These are phyloP conservation scores for Seminavis robusta DNA, from an alignment of 108 stramenopile species.

Conservation along the genomic window DNA sequence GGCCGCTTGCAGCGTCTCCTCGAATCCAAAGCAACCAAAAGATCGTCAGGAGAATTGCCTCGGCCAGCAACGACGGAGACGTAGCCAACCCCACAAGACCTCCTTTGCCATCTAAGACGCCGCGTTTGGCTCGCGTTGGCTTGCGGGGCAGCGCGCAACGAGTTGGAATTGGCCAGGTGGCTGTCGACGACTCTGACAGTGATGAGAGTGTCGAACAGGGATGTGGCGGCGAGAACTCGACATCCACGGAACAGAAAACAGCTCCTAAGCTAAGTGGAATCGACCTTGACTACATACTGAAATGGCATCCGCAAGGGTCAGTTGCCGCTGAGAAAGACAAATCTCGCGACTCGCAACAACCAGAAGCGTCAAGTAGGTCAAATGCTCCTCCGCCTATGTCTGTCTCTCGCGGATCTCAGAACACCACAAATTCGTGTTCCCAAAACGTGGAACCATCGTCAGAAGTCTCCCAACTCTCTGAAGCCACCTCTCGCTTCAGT, in stretches of 20 bases:
- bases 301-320: conserved; percentile 2
- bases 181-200: neutral
- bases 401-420: neutral
- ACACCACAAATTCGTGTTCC: neutral
- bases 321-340: neutral
- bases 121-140: neutral
- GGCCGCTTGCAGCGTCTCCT: neutral
- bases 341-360: neutral
- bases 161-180: no score
- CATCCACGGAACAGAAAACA: neutral
- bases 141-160: neutral
- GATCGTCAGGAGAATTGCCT: neutral
- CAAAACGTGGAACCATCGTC: neutral
- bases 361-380: no score
- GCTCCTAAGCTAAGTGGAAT: neutral
- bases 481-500: neutral
- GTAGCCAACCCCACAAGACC: neutral
- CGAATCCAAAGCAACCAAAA: neutral
- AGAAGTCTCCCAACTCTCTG: neutral
- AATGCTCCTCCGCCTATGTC: neutral
- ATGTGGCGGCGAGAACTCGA: neutral
- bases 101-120: conserved; percentile 2
- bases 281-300: neutral
- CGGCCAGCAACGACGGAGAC: neutral
- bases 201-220: neutral